A percentile compares a stretch with the other conserved stretches of the same genome.
phyloP scores from a whole-genome alignment of 495 filamentous ascomycete species.

The Aspergillus sparsus region DNA sequence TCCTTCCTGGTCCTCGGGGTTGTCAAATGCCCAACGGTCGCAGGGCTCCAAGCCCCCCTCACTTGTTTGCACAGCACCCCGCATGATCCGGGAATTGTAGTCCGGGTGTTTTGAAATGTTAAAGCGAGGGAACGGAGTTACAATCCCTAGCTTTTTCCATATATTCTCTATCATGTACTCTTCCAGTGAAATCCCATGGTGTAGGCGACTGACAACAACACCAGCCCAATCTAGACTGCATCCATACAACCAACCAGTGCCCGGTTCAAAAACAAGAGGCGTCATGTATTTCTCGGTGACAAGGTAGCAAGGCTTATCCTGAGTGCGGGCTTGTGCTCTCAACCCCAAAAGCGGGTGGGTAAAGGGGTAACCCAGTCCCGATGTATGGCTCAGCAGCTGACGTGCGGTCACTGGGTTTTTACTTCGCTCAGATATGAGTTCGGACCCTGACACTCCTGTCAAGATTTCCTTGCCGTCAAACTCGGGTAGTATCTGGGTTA shows the following conservation, averaged over 20 bases:
- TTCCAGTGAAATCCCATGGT: constrained; percentile 36
- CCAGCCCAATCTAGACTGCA: constrained; percentile 56
- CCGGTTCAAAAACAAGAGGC: constrained; percentile 52
- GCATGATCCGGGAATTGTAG: constrained; percentile 1
- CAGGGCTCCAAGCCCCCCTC: neutral
- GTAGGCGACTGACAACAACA: constrained; percentile 41
- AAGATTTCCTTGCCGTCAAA: constrained; percentile 41
- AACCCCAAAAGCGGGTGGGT: constrained; percentile 32
- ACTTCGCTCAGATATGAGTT: constrained; percentile 29
- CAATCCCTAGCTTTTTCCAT: constrained; percentile 40
- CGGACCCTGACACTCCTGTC: constrained; percentile 37
- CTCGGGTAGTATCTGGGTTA: constrained; percentile 43
- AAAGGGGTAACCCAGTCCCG: constrained; percentile 49
- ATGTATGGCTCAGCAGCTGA: constrained; percentile 52
- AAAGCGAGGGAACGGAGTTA: constrained; percentile 10
- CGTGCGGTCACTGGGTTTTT: constrained; percentile 40
- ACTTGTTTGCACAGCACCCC: neutral
- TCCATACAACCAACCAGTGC: constrained; percentile 52
- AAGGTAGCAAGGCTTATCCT: constrained; percentile 25
- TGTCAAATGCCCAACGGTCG: constrained; percentile 7
- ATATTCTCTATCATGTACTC: constrained; percentile 50
- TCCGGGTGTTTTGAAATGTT: neutral
- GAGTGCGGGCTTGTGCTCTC: constrained; percentile 34
- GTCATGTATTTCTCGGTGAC: constrained; percentile 32
- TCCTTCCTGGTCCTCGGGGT: constrained; percentile 14